A percentile compares a stretch with the other conserved stretches of the same genome.
Evolutionary conservation across 495 filamentous ascomycete genomes (phyloP).

Genomic region (Aspergillus leporis): DNA sequence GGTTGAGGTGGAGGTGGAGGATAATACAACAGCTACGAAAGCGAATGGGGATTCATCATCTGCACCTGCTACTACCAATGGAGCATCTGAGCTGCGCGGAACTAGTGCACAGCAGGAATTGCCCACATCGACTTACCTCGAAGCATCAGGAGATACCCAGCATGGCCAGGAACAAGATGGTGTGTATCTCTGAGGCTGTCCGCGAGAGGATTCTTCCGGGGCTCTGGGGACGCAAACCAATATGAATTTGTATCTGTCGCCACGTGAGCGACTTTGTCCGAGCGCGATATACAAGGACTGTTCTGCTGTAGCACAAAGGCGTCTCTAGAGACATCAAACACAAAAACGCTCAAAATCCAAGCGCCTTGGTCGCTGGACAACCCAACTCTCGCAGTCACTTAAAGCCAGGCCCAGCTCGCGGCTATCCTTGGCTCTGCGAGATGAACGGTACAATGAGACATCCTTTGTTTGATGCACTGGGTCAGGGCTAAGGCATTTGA

Average conservation of each 20-base stretch:
- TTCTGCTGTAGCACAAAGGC: neutral
- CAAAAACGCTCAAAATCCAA: neutral
- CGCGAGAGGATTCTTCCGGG: neutral
- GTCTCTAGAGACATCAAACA: neutral
- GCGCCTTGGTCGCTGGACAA: neutral
- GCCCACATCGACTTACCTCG: neutral
- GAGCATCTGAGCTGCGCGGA: neutral
- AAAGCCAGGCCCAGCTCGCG: neutral
- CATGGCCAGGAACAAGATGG: conserved; percentile 57
- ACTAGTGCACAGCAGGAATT: neutral
- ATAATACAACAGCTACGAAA: conserved; percentile 22
- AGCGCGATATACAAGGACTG: neutral
- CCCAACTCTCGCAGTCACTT: neutral
- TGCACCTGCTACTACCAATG: neutral
- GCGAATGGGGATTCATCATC: conserved; percentile 4
- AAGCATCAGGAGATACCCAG: conserved; percentile 5
- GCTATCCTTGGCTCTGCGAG: neutral
- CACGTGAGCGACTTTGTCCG: neutral
- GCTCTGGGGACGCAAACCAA: neutral
- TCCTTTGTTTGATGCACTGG: neutral
- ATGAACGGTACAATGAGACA: neutral
- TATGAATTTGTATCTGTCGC: neutral
- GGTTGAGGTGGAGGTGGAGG: conserved; percentile 59
- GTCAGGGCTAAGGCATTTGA: neutral
- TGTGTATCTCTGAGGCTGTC: conserved; percentile 59